Evolutionary conservation across 179 eudicot genomes (phyloP), one percentile per base, ranked within the genome.

Genomic region (Sideroxylon spinosum): DNA sequence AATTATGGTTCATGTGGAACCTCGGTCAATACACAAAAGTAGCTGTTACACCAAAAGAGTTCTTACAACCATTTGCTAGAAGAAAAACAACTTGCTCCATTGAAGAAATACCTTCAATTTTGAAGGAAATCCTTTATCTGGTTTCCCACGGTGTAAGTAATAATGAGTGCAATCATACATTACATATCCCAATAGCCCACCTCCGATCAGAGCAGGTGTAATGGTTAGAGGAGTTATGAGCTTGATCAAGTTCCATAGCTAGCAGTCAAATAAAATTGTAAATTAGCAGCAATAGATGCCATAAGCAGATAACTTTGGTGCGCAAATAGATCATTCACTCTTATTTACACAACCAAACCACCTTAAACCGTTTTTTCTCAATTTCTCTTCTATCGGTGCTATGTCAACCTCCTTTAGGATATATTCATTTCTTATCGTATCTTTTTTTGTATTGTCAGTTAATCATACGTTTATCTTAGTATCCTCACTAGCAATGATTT

Each of bases 1-100:
- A 91, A 95, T 95, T 98, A 86, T 95, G 99, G 80, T 95, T 95
- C 85, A 95, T 72, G 84, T 95, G 99, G 84, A 91, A 93, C 63
- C 81, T 92, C 99, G 93, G 94, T 52, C 81, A 49, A 37, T 37
- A 52, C 49, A 25, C 48, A 28, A 22, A 69, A 9, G 17, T 11
- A 22, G 14, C 1, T 11, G 16, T 52, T 10, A 9, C 56, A 52
- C 56, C 56, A 14, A 14, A 10, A 9, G 6, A 6, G 6, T 9
- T 61, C 4, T 6, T 17, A 2, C 16, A 23, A 23, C n/a, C 56
- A 28, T 29, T 9, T 32, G 13, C 14, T 59, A 37, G 77, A 20
- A 69, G 46, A 73, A 74, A 57, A 56, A 65, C n/a, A 49, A 55
- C 50, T 0, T 9, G 0, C 3, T 74, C 13, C 11, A 8, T 9